These are phyloP conservation scores for Xerocomus spinulosus DNA, from an alignment of 768 basidiomycete species.

Conservation along the genomic window DNA sequence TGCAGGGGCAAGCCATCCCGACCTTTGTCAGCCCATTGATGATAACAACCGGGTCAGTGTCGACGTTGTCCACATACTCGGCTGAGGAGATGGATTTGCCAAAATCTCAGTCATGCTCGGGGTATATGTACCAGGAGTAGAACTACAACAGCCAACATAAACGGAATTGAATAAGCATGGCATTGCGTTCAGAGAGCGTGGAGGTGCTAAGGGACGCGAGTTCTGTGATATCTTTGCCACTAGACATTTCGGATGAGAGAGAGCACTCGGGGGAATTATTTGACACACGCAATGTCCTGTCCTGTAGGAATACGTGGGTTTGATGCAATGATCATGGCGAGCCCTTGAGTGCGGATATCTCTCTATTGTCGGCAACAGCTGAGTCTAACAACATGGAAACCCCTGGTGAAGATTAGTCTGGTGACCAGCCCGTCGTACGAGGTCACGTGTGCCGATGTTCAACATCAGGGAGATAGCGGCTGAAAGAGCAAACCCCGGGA, in stretches of 20 bases:
- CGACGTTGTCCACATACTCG: slow-evolving; percentile 80
- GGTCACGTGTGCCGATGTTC: no score
- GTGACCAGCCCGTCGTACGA: no score
- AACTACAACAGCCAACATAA: slow-evolving; percentile 44
- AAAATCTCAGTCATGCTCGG: slow-evolving; percentile 65
- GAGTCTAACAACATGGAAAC: not conserved
- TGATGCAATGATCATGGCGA: slow-evolving; percentile 81
- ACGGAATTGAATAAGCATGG: not conserved
- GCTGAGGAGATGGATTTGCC: slow-evolving; percentile 83
- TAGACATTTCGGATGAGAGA: slow-evolving; percentile 23
- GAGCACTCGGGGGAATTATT: not conserved
- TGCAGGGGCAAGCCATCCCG: not conserved
- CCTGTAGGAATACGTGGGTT: slow-evolving; percentile 98
- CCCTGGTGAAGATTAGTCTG: no score
- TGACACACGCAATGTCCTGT: slow-evolving; percentile 64
- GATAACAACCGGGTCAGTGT: slow-evolving; percentile 77
- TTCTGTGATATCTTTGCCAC: slow-evolving; percentile 76
- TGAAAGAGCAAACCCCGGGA: no score
- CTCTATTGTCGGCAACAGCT: slow-evolving; percentile 36
- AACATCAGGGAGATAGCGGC: no score
- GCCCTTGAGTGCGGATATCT: slow-evolving; percentile 79
- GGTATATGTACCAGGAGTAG: slow-evolving; percentile 95
- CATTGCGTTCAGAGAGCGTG: slow-evolving; percentile 4
- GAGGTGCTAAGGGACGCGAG: slow-evolving; percentile 68
- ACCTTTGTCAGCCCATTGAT: slow-evolving; percentile 94